Base-by-base conservation (phyloP, 768 basidiomycete species). In the Cystobasidium onofrii region DNA sequence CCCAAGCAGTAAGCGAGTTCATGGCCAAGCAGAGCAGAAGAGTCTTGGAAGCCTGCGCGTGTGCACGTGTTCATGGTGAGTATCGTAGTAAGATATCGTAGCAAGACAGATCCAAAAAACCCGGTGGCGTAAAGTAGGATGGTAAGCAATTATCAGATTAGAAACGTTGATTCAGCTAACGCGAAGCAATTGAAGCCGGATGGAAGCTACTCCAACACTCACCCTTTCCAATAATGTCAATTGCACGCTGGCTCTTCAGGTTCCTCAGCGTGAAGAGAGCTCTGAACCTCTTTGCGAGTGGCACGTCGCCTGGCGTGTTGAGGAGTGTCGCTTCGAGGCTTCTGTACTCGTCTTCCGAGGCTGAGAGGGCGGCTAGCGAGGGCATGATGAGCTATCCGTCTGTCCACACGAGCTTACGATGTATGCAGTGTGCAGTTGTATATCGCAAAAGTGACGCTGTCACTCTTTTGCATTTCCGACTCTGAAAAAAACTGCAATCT, bases 1-100 rank as follows among this genome's bases (percentile, higher is more conserved):
- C 96, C 96, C 1, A 99, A 85, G 78, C 92, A 94, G 81, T 98
- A 99, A 0, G 96, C 96, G 1, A 99, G 85, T 79, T 99, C 96
- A 80, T 99, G 96, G 79, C 97, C 97, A 36, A 99, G 85, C 74
- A 99, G 81, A 10, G 92, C 90, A 52, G 92, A 96, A 4, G 87
- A 85, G 80, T 97, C 94, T 39, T 82, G 81, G 80, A 99, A 91
- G 31, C 89, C 94, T 94, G 77, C 62, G 17, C n/a, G 3, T 39
- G 43, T n/a, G 36, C 54, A 34, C 71, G 34, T 52, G 20, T 64
- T 27, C 6, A 29, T 60, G 6, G 57, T 29, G n/a, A n/a, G n/a
- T n/a, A n/a, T n/a, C n/a, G n/a, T n/a, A n/a, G n/a, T n/a, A n/a
- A n/a, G n/a, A n/a, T n/a, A n/a, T n/a, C n/a, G n/a, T n/a, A n/a